Evolutionary conservation across 2,329 filamentous ascomycete genomes (phyloP), one percentile per base, ranked within the genome.

Genomic region (Fusarium luffae): DNA sequence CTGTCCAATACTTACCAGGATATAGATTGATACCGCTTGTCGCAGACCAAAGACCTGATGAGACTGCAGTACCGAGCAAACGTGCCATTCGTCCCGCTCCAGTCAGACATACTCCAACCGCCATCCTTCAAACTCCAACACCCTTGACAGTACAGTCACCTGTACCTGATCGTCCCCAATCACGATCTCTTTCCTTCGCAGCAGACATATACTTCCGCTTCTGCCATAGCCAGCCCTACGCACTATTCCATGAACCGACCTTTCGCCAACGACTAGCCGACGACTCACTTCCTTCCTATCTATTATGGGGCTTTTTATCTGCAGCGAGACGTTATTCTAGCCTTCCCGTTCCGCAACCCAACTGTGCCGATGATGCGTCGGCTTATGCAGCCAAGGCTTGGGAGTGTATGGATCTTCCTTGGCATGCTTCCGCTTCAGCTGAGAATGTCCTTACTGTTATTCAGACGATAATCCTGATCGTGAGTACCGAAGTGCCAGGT

Each of bases 401-500:
- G 61, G 61, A 64, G 4, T 58, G 25, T 2, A 64, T 64, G 7
- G 49, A 64, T 11, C 61, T 64, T 13, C 61, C 61, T 13, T 64
- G 61, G 61, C 49, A 32, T n/a, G 61, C 59, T 13, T 50, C 54
- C 2, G 51, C 46, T 2, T 7, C 59, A 0, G n/a, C 44, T 1
- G 43, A 64, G 8, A 59, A 47, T n/a, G 19, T 64, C 4, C 23
- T 64, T 6, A 21, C 16, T 7, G 51, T 64, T 3, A 19, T 64
- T 10, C 61, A 64, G 12, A 59, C 61, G 3, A 64, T 64, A 3
- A 59, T 64, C 5, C 25, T 64, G 18, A 64, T 64, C n/a, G 61
- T 64, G n/a, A 64, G 51, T 30, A 64, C 61, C 1, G 61, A 64
- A 28, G 51, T 59, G 12, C 61, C 61, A 7, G 61, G 61, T 64